Conservation (phyloP, 208 protist genomes). For the Trypanosoma lewisi region DNA sequence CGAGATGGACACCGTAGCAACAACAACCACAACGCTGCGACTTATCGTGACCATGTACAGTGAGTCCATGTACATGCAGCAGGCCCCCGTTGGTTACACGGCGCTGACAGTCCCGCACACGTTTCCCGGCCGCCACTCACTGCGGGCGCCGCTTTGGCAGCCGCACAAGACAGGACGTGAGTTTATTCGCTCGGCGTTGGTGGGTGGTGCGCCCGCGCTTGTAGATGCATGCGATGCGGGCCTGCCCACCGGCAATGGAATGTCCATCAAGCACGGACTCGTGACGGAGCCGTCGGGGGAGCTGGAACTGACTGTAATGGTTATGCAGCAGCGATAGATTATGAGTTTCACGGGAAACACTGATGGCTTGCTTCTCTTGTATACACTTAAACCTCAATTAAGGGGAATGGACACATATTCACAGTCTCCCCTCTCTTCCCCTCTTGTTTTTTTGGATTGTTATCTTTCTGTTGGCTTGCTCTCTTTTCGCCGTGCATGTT, state of each 20-base stretch:
- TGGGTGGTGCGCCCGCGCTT: slow-evolving; percentile 62
- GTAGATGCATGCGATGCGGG: slow-evolving; percentile 47
- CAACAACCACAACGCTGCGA: slow-evolving; percentile 47
- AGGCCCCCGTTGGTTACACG: slow-evolving; percentile 64
- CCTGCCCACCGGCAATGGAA: slow-evolving; percentile 19
- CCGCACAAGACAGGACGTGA: slow-evolving; percentile 56
- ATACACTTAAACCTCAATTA: too few relatives aligned
- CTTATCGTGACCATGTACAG: slow-evolving; percentile 57
- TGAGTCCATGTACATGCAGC: slow-evolving; percentile 41
- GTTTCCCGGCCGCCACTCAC: slow-evolving; percentile 40
- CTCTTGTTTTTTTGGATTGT: not conserved
- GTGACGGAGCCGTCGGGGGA: slow-evolving; percentile 42
- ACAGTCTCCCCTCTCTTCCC: not conserved
- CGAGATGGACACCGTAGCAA: slow-evolving; percentile 20
- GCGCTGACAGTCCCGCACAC: slow-evolving; percentile 44
- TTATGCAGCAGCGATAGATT: slow-evolving; percentile 34
- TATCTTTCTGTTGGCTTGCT: not conserved
- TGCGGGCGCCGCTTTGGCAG: slow-evolving; percentile 50
- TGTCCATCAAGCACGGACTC: slow-evolving; percentile 43
- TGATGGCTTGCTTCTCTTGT: not conserved
- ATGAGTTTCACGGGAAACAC: not conserved
- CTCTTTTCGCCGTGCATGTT: too few relatives aligned
- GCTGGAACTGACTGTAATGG: slow-evolving; percentile 46
- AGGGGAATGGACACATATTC: too few relatives aligned
- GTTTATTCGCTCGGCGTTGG: slow-evolving; percentile 46